A percentile compares a stretch with the other conserved stretches of the same genome.
Conservation (phyloP, 176 grass and related monocot species). For the Coix lacrymajobi region DNA sequence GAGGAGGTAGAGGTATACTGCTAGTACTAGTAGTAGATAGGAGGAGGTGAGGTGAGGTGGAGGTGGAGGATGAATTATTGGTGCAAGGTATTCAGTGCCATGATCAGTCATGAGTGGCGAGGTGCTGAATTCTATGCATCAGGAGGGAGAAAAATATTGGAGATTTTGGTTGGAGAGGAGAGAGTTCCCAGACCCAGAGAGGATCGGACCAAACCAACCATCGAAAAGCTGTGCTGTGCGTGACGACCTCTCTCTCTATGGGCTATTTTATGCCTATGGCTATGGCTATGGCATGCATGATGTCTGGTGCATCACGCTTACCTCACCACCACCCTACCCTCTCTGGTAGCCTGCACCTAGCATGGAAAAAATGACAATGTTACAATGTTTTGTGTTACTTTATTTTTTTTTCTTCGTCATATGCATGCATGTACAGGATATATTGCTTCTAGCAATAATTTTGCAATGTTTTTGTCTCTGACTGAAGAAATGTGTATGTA, state of each 20-base stretch:
- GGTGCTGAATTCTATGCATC: constrained; percentile 59
- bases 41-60: neutral
- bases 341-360: neutral
- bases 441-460: too few relatives aligned
- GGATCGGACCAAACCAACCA: constrained; percentile 44
- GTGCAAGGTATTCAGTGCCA: constrained; percentile 74
- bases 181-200: constrained; percentile 57
- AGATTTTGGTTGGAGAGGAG: constrained; percentile 37
- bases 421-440: too few relatives aligned
- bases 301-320: constrained; percentile 19
- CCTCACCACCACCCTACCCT: neutral
- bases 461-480: too few relatives aligned
- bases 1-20: neutral
- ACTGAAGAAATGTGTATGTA: too few relatives aligned
- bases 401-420: neutral
- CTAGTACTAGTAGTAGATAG: neutral
- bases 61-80: constrained; percentile 31
- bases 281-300: neutral
- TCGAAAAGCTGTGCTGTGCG: constrained; percentile 37
- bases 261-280: too few relatives aligned
- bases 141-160: constrained; percentile 20
- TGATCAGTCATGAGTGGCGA: constrained; percentile 59
- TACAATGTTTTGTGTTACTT: neutral
- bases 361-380: neutral
- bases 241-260: constrained; percentile 7